Conservation (phyloP, 1,284 basidiomycete species). For the Ganoderma boninense region DNA sequence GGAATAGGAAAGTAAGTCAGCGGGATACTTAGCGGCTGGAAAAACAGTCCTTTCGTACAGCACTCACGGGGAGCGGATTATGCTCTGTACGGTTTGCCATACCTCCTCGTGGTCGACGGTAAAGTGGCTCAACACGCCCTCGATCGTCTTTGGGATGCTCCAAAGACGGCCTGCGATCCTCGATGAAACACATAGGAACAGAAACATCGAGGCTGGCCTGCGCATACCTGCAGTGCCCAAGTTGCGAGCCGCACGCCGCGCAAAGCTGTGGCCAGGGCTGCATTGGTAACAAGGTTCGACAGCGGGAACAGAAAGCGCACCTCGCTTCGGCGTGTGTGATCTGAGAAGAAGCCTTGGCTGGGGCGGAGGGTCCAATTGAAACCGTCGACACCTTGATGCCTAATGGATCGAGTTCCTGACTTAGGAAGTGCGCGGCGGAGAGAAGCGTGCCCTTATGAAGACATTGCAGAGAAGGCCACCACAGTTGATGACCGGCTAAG, state of each 20-base stretch:
- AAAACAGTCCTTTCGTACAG: not conserved
- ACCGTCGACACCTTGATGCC: slow-evolving; percentile 40
- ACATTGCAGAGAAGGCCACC: slow-evolving; percentile 16
- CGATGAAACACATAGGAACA: slow-evolving; percentile 6
- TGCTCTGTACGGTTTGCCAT: slow-evolving; percentile 20
- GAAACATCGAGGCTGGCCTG: not conserved
- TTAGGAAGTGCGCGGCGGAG: slow-evolving; percentile 33
- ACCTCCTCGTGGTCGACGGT: slow-evolving; percentile 29
- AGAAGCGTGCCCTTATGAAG: slow-evolving; percentile 23
- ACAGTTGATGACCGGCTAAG: slow-evolving; percentile 27
- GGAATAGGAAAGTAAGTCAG: not conserved
- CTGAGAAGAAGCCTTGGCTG: slow-evolving; percentile 16
- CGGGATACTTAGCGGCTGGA: not conserved
- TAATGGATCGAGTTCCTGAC: slow-evolving; percentile 30
- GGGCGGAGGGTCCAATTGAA: slow-evolving; percentile 34
- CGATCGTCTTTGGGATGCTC: slow-evolving; percentile 23
- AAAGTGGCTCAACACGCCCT: slow-evolving; percentile 21
- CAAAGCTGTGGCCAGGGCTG: slow-evolving; percentile 13
- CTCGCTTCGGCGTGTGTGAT: slow-evolving; percentile 11
- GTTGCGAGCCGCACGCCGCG: slow-evolving; percentile 2
- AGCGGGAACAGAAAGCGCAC: slow-evolving; percentile 10
- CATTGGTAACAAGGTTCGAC: slow-evolving; percentile 17
- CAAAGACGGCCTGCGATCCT: slow-evolving; percentile 15
- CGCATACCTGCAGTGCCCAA: slow-evolving; percentile 20
- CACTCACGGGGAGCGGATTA: slow-evolving; percentile 34